These are phyloP conservation scores for Candida sp. DNA, from an alignment of 1,139 yeast species.

Conservation along the genomic window DNA sequence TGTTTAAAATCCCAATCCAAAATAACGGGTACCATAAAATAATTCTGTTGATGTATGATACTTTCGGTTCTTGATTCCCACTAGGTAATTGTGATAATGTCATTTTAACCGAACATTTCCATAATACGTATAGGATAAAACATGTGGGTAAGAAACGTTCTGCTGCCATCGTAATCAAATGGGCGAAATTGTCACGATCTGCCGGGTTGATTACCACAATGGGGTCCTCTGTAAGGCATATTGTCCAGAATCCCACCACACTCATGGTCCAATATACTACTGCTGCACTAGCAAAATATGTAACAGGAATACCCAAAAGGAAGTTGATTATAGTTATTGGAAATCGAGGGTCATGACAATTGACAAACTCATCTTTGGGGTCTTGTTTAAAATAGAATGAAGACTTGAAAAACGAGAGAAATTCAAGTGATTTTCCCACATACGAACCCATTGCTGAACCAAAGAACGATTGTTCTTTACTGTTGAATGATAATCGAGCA, in stretches of 20 bases:
- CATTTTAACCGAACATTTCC: conserved; percentile 50
- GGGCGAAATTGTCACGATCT: conserved; percentile 51
- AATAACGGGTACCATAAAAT: conserved; percentile 75
- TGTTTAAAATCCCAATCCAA: conserved; percentile 85
- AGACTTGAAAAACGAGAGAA: conserved; percentile 71
- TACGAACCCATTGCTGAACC: conserved; percentile 42
- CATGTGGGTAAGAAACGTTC: conserved; percentile 74
- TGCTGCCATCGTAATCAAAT: conserved; percentile 65
- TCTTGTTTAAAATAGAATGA: conserved; percentile 57
- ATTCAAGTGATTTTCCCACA: conserved; percentile 56
- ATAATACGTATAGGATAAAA: conserved; percentile 70
- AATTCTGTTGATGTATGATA: conserved; percentile 49
- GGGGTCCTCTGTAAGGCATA: conserved; percentile 78
- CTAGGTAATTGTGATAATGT: conserved; percentile 21
- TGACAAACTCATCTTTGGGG: conserved; percentile 22
- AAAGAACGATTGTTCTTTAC: conserved; percentile 50
- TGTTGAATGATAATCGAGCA: conserved; percentile 55
- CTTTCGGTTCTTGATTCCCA: conserved; percentile 19
- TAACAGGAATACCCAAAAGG: conserved; percentile 56
- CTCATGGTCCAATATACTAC: conserved; percentile 61
- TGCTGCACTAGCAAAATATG: conserved; percentile 51
- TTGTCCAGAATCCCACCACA: conserved; percentile 81
- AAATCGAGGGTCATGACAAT: conserved; percentile 68
- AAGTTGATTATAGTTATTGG: conserved; percentile 56
- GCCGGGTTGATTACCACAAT: conserved; percentile 59